These are phyloP conservation scores for Tolypocladium cylindrosporum DNA, from an alignment of 2,329 filamentous ascomycete species.

Conservation along the genomic window DNA sequence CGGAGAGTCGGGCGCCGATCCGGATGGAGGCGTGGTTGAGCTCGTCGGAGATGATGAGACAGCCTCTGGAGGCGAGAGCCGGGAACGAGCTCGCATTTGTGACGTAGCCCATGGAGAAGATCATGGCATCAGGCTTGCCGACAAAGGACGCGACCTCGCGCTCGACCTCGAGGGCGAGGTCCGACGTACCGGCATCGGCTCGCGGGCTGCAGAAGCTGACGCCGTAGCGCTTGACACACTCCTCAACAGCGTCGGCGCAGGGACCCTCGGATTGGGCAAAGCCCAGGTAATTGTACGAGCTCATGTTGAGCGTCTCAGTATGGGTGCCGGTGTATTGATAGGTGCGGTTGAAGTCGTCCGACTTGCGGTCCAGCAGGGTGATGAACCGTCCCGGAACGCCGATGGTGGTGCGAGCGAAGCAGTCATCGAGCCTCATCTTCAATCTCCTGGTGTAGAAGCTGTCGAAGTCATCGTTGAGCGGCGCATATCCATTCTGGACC, in stretches of 20 bases:
- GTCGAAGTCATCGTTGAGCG: conserved; percentile 95
- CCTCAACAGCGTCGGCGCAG: conserved; percentile 87
- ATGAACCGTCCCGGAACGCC: conserved; percentile 93
- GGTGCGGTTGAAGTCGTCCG: conserved; percentile 81
- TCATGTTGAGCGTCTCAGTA: conserved; percentile 96
- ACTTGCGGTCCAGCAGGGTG: conserved; percentile 82
- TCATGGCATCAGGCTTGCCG: conserved; percentile 87
- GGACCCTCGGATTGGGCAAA: conserved; percentile 97
- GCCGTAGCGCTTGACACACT: conserved; percentile 74
- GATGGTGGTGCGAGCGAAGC: conserved; percentile 84
- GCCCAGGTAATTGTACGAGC: conserved; percentile 98
- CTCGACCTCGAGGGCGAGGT: conserved; percentile 83
- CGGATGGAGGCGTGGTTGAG: conserved; percentile 97
- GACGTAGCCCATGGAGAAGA: conserved; percentile 98
- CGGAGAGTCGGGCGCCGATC: conserved; percentile 85
- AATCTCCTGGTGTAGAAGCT: conserved; percentile 92
- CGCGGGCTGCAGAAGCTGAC: conserved; percentile 75
- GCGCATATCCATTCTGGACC: conserved; percentile 79
- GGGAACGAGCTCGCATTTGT: conserved; percentile 93
- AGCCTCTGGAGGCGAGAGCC: conserved; percentile 84
- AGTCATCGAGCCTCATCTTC: conserved; percentile 93
- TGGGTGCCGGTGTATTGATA: conserved; percentile 84
- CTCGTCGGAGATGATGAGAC: conserved; percentile 91
- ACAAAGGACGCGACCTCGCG: conserved; percentile 82
- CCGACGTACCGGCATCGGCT: conserved; percentile 75